A percentile compares a stretch with the other conserved stretches of the same genome.
Conservation (phyloP, 441 rosid genomes). For the Mallotus japonicus region DNA sequence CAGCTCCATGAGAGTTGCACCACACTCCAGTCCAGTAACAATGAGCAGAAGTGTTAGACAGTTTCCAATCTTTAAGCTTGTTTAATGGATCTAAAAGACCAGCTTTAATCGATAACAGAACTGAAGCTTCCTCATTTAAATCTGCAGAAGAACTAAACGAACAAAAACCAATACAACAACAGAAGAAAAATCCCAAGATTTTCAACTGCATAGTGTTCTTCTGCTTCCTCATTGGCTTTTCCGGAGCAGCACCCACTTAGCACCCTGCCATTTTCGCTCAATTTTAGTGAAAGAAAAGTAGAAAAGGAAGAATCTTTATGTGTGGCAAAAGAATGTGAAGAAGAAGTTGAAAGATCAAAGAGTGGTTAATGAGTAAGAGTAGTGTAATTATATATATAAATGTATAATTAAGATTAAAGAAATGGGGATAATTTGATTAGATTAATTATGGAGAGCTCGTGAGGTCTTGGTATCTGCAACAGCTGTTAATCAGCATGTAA, state of each 20-base stretch:
- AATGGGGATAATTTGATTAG: slow-evolving; percentile 21
- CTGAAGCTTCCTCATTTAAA: slow-evolving; percentile 42
- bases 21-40: slow-evolving; percentile 86
- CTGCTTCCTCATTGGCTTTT: slow-evolving; percentile 23
- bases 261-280: slow-evolving; percentile 30
- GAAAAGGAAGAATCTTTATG: background rate
- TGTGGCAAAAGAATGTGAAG: slow-evolving; percentile 14
- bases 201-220: slow-evolving; percentile 37
- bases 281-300: slow-evolving; percentile 5
- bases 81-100: slow-evolving; percentile 59
- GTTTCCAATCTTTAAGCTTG: slow-evolving; percentile 66
- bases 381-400: slow-evolving; percentile 24
- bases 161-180: slow-evolving; percentile 39
- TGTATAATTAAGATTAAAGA: slow-evolving; percentile 13
- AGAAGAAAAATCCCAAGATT: slow-evolving; percentile 38
- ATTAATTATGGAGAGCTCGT: slow-evolving; percentile 35
- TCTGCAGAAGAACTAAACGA: slow-evolving; percentile 32
- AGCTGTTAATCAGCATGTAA: slow-evolving; percentile 44
- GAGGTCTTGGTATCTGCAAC: slow-evolving; percentile 51
- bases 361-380: slow-evolving; percentile 28
- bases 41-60: slow-evolving; percentile 35
- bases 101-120: slow-evolving; percentile 55
- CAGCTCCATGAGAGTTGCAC: slow-evolving; percentile 62
- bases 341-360: slow-evolving; percentile 37
- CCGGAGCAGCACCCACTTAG: slow-evolving; percentile 13